phyloP scores from a whole-genome alignment of 164 flowering plant species.

The Paratinospora sagittata region DNA sequence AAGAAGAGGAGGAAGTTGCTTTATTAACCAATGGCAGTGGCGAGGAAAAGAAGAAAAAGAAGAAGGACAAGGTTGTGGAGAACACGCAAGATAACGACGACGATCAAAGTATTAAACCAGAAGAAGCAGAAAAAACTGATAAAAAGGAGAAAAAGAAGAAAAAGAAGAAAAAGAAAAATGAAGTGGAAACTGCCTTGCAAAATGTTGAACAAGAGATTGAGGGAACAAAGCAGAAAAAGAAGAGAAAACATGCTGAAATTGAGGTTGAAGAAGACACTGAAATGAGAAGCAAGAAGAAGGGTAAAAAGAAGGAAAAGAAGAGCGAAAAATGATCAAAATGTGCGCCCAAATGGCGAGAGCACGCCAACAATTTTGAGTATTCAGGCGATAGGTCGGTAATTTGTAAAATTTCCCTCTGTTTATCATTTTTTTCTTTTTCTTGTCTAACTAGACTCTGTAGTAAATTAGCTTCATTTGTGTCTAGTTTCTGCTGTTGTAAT shows the following conservation, averaged over 20 bases:
- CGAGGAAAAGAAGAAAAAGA: slow-evolving; percentile 47
- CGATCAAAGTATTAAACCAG: background rate
- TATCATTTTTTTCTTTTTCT: background rate
- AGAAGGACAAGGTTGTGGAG: slow-evolving; percentile 22
- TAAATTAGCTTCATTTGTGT: slow-evolving; percentile 4
- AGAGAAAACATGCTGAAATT: slow-evolving; percentile 37
- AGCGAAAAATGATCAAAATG: slow-evolving; percentile 14
- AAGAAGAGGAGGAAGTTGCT: slow-evolving; percentile 12
- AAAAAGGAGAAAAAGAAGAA: slow-evolving; percentile 19
- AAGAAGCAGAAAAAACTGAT: slow-evolving; percentile 16
- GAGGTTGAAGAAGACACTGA: slow-evolving; percentile 30
- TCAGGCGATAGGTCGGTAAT: background rate
- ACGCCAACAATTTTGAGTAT: slow-evolving; percentile 9
- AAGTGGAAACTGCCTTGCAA: slow-evolving; percentile 9
- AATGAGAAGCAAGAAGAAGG: slow-evolving; percentile 29
- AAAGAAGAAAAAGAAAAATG: slow-evolving; percentile 32
- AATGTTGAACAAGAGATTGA: slow-evolving; percentile 18
- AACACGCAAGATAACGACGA: slow-evolving; percentile 14
- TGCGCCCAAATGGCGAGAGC: background rate
- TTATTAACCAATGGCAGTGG: slow-evolving; percentile 21
- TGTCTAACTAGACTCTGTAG: background rate
- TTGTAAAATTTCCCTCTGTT: background rate
- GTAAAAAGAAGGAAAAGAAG: slow-evolving; percentile 40
- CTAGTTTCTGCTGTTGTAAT: background rate
- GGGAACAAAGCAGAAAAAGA: slow-evolving; percentile 41